Conservation (phyloP, 148 eudicot species). For the Chenopodium formosanum region DNA sequence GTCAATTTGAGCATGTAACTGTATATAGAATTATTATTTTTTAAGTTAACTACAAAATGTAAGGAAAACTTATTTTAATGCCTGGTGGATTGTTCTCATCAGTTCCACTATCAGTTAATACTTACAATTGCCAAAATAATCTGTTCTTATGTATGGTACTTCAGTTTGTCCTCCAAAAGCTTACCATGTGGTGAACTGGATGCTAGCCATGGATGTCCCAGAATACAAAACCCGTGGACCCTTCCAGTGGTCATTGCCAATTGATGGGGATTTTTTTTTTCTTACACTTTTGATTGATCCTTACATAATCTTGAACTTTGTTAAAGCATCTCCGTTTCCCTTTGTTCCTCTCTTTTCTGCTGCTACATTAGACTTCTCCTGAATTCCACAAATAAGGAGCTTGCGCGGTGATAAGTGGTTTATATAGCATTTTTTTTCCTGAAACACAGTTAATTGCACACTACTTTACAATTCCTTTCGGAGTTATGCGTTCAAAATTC, state of each 20-base stretch:
- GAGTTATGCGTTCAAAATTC: not conserved
- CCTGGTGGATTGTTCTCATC: not conserved
- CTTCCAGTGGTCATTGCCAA: conserved; percentile 2
- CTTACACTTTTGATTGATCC: not conserved
- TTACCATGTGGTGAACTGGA: not conserved
- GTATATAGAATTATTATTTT: no score
- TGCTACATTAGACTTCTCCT: not conserved
- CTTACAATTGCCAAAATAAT: not conserved
- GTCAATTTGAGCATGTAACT: not conserved
- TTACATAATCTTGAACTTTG: not conserved
- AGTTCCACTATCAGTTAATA: not conserved
- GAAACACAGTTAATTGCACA: not conserved
- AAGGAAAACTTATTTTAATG: not conserved
- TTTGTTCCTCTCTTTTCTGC: not conserved
- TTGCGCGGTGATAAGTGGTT: not conserved
- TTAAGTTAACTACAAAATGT: not conserved
- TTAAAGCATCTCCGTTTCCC: not conserved
- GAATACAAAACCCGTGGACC: not conserved
- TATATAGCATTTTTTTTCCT: not conserved
- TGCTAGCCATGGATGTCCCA: not conserved
- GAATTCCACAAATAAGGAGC: not conserved
- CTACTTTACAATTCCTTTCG: not conserved
- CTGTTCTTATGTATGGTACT: not conserved
- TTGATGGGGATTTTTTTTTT: not conserved
- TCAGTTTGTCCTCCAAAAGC: not conserved